Evolutionary conservation across 495 filamentous ascomycete species (phyloP).

Genomic region (Chaetomium tenue): DNA sequence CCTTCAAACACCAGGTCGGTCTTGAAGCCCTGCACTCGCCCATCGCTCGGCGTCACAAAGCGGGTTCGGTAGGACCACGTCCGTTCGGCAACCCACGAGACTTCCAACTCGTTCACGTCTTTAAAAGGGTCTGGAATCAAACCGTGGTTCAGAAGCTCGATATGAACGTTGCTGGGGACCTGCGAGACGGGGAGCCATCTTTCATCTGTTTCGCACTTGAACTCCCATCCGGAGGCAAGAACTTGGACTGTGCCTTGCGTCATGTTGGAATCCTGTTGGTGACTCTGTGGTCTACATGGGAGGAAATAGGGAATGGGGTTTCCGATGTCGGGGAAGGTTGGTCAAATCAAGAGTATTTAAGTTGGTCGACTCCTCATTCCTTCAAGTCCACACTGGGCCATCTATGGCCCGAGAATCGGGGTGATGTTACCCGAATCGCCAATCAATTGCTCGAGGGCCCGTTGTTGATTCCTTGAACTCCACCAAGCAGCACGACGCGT

Average conservation of each 20-base stretch:
- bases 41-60: conserved; percentile 41
- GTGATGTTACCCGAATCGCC: neutral
- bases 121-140: conserved; percentile 62
- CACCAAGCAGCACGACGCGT: neutral
- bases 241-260: neutral
- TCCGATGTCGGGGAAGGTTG: neutral
- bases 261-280: neutral
- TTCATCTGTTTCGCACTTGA: conserved; percentile 17
- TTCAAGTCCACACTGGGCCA: neutral
- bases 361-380: neutral
- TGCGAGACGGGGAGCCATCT: conserved; percentile 27
- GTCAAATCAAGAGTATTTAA: neutral
- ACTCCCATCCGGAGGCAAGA: conserved; percentile 26
- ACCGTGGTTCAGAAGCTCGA: conserved; percentile 27
- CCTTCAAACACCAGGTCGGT: conserved; percentile 67
- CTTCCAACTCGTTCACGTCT: conserved; percentile 64
- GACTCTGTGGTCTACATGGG: neutral
- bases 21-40: conserved; percentile 8
- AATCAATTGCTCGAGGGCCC: neutral
- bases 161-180: conserved; percentile 31
- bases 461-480: neutral
- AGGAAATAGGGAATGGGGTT: neutral
- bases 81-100: conserved; percentile 69
- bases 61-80: conserved; percentile 55
- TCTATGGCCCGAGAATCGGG: neutral